Conservation (phyloP, 805 yeast genomes). For the Sugiyamaella chiloensis region DNA sequence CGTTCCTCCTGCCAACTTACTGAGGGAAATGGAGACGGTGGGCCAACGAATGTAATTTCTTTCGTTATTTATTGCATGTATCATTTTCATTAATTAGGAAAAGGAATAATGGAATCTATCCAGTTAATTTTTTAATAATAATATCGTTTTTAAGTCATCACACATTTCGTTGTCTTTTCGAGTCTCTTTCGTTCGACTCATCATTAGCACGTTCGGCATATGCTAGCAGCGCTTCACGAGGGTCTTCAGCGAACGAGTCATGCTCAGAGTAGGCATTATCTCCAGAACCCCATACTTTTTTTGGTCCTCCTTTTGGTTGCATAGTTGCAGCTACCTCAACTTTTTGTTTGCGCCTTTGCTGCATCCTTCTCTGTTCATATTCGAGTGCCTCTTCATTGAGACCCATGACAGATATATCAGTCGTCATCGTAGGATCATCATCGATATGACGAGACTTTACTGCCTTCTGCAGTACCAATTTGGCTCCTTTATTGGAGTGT, state of each 20-base stretch:
- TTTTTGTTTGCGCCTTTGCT: constrained; percentile 9
- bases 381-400: constrained; percentile 26
- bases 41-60: constrained; percentile 17
- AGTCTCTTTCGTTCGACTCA: too few species aligned
- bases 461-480: constrained; percentile 25
- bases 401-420: constrained; percentile 28
- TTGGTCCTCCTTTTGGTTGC: constrained; percentile 21
- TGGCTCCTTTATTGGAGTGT: constrained; percentile 31
- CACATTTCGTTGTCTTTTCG: too few species aligned
- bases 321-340: constrained; percentile 9
- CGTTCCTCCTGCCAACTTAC: constrained; percentile 57
- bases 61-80: neutral
- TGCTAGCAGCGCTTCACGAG: constrained; percentile 33
- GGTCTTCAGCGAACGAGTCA: constrained; percentile 28
- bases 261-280: constrained; percentile 17
- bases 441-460: constrained; percentile 33
- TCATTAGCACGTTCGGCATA: constrained; percentile 32
- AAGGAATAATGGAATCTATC: too few species aligned
- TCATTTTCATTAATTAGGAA: neutral
- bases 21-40: constrained; percentile 42
- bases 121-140: too few species aligned
- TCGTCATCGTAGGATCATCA: constrained; percentile 26
- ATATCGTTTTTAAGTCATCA: too few species aligned
- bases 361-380: constrained; percentile 9
- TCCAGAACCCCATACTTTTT: constrained; percentile 24